Conservation (phyloP, 2,329 filamentous ascomycete genomes). For the Diplodia sapinea region DNA sequence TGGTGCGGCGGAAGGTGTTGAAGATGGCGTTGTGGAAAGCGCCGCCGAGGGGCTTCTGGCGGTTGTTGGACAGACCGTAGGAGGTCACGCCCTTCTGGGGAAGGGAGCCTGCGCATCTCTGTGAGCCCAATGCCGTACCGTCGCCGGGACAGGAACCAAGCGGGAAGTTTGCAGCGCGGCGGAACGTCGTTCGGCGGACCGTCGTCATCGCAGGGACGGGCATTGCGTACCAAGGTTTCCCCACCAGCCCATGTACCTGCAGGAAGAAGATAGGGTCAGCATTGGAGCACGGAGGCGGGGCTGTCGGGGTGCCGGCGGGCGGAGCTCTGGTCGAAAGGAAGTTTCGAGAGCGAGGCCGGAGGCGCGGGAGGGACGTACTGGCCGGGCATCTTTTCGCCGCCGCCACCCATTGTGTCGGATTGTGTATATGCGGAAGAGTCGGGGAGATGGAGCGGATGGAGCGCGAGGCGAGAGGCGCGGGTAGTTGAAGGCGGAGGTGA, state of each 20-base stretch:
- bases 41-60: slow-evolving; percentile 85
- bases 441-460: slow-evolving; percentile 10
- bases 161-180: slow-evolving; percentile 7
- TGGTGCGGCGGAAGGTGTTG: slow-evolving; percentile 90
- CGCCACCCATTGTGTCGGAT: slow-evolving; percentile 34
- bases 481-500: slow-evolving; percentile 2
- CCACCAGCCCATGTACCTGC: slow-evolving; percentile 36
- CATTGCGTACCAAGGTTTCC: slow-evolving; percentile 34
- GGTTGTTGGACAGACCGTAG: slow-evolving; percentile 84
- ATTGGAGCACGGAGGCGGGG: slow-evolving; percentile 17
- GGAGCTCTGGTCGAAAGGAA: slow-evolving; percentile 4
- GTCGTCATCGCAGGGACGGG: not conserved
- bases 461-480: slow-evolving; percentile 6
- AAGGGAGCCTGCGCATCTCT: slow-evolving; percentile 24
- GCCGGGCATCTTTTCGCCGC: slow-evolving; percentile 34
- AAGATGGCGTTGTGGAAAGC: slow-evolving; percentile 82
- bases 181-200: not conserved
- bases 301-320: slow-evolving; percentile 1
- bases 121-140: slow-evolving; percentile 13
- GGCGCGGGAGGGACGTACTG: slow-evolving; percentile 33
- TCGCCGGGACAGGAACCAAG: not conserved
- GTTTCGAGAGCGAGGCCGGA: not conserved
- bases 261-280: slow-evolving; percentile 31
- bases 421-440: not conserved
- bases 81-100: slow-evolving; percentile 66